Evolutionary conservation across 2,329 filamentous ascomycete genomes (phyloP), one percentile per base, ranked within the genome.

Genomic region (Penicillium decumbens): DNA sequence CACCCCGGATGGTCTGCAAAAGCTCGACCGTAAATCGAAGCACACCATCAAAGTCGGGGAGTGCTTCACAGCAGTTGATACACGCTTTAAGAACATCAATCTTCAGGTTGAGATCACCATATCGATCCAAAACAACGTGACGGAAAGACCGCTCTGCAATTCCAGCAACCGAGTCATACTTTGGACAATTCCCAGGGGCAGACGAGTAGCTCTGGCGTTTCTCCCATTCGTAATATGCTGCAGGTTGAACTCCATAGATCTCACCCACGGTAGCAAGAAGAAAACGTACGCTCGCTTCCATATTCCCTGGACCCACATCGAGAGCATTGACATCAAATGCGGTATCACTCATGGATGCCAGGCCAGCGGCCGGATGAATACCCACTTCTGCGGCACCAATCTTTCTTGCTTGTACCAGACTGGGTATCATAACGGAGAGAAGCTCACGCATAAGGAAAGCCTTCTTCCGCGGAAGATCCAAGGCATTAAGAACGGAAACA

Each of bases 361-460:
- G 75, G 0, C 89, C 91, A 8, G 92, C 89, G 15, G 92, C 92
- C 35, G 93, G 93, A 71, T 97, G 92, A 30, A 98, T 89, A 3
- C 92, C 93, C 63, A 93, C 88, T 65, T 97, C 93, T n/a, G 93
- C 91, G 35, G 93, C 93, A 28, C 92, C 92, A 41, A 92, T 80
- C 41, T 95, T 96, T 33, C 93, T 82, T 13, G 93, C 93, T 69
- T 96, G 89, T 4, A 95, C 85, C 7, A 98, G 77, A 2, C 88
- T 90, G 29, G 85, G 85, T 45, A 95, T 88, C 35, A 97, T 77
- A 13, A 90, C 84, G 3, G 84, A 85, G 7, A 98, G 80, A 43
- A 97, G 78, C 63, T 96, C 90, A 59, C 88, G 85, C 61, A 95
- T 80, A 0, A 96, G 83, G 72, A 97, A 87, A 4, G 88, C 90